Evolutionary conservation across 2,329 filamentous ascomycete species (phyloP), one percentile per base, ranked within the genome.

Genomic region (Aspergillus fijiensis): DNA sequence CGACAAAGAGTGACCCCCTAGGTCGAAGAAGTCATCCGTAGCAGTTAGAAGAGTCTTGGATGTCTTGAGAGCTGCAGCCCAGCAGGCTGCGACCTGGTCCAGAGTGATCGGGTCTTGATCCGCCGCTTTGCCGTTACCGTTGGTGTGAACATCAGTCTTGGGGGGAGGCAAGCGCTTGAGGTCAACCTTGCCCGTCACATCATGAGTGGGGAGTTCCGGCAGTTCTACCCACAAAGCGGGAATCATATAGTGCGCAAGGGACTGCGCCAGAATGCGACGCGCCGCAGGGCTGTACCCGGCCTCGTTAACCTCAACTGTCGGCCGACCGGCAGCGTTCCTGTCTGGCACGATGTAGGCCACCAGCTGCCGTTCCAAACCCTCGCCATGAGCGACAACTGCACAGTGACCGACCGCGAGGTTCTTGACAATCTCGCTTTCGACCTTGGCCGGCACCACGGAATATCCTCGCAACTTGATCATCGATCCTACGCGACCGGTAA

Each of bases 391-490:
- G 23, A 89, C 77, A 0, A 94, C 89, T 1, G 87, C 89, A 64
- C 89, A 92, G 52, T 87, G 84, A 1, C 84, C 85, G 55, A 92
- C 89, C 12, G 88, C 89, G 33, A 93, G 77, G 63, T 90, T 82
- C 65, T 86, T 84, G 58, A 87, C 80, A 59, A 93, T 89, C 5
- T 87, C 85, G 65, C 87, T 89, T 71, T 93, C 89, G 1, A 92
- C 89, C 60, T 90, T 90, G 7, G 87, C 87, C 5, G 89, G 89
- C 25, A 92, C 89, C 3, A 92, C 87, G 1, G 88, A 91, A 70
- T 92, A 92, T 1, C 89, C 89, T 60, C 89, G 85, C 11, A 91
- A 84, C 76, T 92, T 92, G 77, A 92, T 92, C 89, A 92, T 92
- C 12, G 87, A 85, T 14, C 89, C 89, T 1, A 91, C 87, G 55